A percentile compares a stretch with the other conserved stretches of the same genome.
These are phyloP conservation scores for Tephrocybe sp. DNA, from an alignment of 768 basidiomycete genomes.

Conservation along the genomic window DNA sequence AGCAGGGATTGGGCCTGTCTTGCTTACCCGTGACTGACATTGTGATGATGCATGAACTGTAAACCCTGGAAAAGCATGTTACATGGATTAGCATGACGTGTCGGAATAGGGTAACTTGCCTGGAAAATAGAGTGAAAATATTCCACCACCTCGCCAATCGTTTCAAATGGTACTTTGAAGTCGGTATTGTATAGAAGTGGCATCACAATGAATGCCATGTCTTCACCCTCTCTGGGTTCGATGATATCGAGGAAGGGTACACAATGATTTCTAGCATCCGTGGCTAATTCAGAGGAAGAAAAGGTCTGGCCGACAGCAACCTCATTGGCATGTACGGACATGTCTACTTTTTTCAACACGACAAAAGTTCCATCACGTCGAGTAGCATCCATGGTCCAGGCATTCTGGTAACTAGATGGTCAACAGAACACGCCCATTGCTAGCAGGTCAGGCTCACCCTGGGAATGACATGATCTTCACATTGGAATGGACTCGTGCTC, in stretches of 20 bases:
- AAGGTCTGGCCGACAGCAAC: conserved; percentile 27
- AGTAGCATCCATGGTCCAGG: conserved; percentile 28
- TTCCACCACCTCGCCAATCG: conserved; percentile 30
- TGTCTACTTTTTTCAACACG: conserved; percentile 26
- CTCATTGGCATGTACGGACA: conserved; percentile 24
- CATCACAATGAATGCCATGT: conserved; percentile 26
- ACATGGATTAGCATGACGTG: background rate
- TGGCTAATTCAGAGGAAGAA: conserved; percentile 10
- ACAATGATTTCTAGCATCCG: conserved; percentile 33
- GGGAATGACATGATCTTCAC: background rate
- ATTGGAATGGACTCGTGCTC: background rate
- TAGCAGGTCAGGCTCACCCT: no score
- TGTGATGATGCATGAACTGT: conserved; percentile 32
- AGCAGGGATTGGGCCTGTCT: no score
- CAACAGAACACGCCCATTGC: no score
- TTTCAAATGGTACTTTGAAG: conserved; percentile 25
- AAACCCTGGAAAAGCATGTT: conserved; percentile 22
- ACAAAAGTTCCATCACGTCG: conserved; percentile 32
- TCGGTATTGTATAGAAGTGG: conserved; percentile 23
- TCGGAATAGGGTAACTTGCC: conserved; percentile 8
- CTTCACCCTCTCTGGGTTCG: conserved; percentile 18
- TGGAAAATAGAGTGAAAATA: conserved; percentile 28
- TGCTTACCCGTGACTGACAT: conserved; percentile 31
- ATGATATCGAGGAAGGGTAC: conserved; percentile 28
- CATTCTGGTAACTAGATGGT: no score